phyloP scores from a whole-genome alignment of 2,329 filamentous ascomycete species.

The Zymoseptoria pseudotritici region DNA sequence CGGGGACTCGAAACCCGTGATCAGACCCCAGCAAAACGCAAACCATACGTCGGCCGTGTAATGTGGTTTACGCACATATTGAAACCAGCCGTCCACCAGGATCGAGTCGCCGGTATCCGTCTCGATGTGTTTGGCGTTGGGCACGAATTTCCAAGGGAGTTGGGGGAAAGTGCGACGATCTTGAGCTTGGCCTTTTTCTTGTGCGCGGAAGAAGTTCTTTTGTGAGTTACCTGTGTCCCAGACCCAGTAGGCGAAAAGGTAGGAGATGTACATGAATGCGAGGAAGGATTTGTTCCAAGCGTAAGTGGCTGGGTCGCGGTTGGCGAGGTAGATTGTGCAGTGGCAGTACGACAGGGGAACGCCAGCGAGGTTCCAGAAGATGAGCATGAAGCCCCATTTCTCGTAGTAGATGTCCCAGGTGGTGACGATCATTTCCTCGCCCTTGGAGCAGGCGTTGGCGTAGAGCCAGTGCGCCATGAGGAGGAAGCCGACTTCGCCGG shows the following conservation, averaged over 20 bases:
- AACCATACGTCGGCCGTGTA: conserved; percentile 78
- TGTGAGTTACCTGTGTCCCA: conserved; percentile 91
- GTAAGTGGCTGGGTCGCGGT: conserved; percentile 71
- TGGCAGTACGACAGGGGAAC: conserved; percentile 90
- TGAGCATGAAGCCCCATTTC: conserved; percentile 96
- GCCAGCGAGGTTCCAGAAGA: conserved; percentile 93
- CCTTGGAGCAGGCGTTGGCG: conserved; percentile 86
- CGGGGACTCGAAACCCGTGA: conserved; percentile 71
- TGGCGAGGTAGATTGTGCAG: conserved; percentile 83
- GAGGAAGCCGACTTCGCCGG: conserved; percentile 75
- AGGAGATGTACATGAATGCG: conserved; percentile 57
- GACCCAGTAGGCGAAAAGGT: conserved; percentile 79
- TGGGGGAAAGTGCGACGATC: conserved; percentile 78
- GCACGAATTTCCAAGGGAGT: conserved; percentile 76
- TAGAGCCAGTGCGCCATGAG: conserved; percentile 88
- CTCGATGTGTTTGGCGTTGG: conserved; percentile 72
- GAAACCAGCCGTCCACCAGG: conserved; percentile 77
- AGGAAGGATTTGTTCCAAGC: conserved; percentile 66
- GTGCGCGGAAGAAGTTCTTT: conserved; percentile 83
- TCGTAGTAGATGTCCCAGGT: conserved; percentile 97
- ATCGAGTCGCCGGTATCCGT: conserved; percentile 68
- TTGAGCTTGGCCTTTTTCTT: conserved; percentile 64
- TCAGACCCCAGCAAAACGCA: conserved; percentile 68
- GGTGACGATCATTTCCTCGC: conserved; percentile 80
- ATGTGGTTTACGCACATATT: conserved; percentile 46